Base-by-base conservation (phyloP, 495 filamentous ascomycete genomes). In the Lichina pygmaea region DNA sequence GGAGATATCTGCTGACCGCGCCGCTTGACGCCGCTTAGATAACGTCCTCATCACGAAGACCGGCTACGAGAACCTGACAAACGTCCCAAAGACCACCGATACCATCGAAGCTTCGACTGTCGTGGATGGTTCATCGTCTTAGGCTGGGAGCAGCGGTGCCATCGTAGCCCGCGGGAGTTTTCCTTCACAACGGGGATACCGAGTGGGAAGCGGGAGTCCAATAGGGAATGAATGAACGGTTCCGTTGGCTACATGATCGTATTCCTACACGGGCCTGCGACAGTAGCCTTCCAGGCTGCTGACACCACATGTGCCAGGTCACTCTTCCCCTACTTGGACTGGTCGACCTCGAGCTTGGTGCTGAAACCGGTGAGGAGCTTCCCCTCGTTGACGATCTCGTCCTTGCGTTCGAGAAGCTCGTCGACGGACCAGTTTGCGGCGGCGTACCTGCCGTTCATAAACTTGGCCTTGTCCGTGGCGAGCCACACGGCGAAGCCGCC, bases 1-100 rank as follows among this genome's bases (percentile, higher is more conserved):
- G 24, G 24, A 24, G 24, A 24, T 15, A n/a, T 24, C 4, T 24
- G 24, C 24, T 24, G 24, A 24, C 24, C 24, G 2, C 2, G 4
- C 24, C 24, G 38, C 49, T 46, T 47, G 31, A 39, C 41, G n/a
- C 32, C 17, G 6, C 46, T 63, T 67, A 64, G 76, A 81, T 52
- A 73, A 94, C 55, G 61, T 94, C 37, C 63, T 84, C 46, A 71
- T 94, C 51, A 89, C 78, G 41, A 68, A 78, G 57, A 62, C 66
- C 15, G 85, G 86, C 0, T 72, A 67, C 42, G 72, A 83, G 51
- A 92, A 93, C 58, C 53, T 94, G 46, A 93, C 85, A 5, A 73
- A 73, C 0, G 70, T 78, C 8, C 62, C 73, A 31, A 93, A 91
- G 56, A 69, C 73, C 46, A 64, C 75, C 2, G 72, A 70, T 11